Percentiles rank a stretch among this genome's conserved stretches.
Conservation (phyloP, 176 grass and related monocot species). For the Puya raimondii region DNA sequence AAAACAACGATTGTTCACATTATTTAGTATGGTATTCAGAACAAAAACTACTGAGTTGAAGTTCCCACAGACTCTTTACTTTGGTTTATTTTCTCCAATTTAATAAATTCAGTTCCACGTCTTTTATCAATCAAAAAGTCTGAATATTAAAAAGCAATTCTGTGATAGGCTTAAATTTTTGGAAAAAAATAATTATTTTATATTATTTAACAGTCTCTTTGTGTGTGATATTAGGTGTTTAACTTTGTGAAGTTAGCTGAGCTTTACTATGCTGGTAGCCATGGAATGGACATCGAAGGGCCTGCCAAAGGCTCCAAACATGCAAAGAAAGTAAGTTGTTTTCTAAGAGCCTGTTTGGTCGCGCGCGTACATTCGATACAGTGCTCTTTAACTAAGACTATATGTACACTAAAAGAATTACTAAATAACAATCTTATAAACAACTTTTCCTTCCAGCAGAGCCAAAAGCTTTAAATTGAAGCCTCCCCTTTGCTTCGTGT, state of each 20-base stretch:
- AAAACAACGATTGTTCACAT: too few relatives aligned
- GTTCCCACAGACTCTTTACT: too few relatives aligned
- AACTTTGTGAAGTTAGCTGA: slow-evolving; percentile 68
- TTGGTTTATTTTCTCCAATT: too few relatives aligned
- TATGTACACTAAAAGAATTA: too few relatives aligned
- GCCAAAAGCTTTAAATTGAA: slow-evolving; percentile 2
- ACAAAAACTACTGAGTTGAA: not conserved
- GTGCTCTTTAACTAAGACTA: not conserved
- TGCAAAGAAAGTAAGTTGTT: slow-evolving; percentile 42
- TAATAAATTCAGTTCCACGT: too few relatives aligned
- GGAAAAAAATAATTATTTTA: too few relatives aligned
- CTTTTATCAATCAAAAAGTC: not conserved
- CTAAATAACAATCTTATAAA: too few relatives aligned
- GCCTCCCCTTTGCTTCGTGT: not conserved
- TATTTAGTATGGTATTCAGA: too few relatives aligned
- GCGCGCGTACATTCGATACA: not conserved
- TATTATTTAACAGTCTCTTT: not conserved
- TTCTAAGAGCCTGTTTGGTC: not conserved
- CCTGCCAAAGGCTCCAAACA: slow-evolving; percentile 39
- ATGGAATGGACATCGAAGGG: slow-evolving; percentile 92
- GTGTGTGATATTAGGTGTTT: slow-evolving; percentile 40
- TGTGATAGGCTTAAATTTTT: too few relatives aligned
- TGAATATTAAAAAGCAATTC: not conserved
- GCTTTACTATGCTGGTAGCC: slow-evolving; percentile 91
- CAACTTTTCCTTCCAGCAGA: too few relatives aligned